A percentile compares a stretch with the other conserved stretches of the same genome.
Evolutionary conservation across 164 flowering plant genomes (phyloP).

Genomic region (Saururus chinensis): DNA sequence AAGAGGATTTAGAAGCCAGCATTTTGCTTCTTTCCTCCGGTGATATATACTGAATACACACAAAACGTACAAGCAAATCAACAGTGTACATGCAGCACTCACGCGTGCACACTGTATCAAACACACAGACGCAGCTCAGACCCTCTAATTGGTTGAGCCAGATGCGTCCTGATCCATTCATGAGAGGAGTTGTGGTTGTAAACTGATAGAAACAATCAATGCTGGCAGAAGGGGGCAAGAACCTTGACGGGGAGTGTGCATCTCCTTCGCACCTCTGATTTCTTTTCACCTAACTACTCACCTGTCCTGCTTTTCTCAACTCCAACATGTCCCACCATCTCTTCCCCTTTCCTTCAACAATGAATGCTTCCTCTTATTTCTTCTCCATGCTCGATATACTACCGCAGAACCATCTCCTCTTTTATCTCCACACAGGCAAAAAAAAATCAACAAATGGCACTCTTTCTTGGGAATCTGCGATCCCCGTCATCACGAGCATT

Average conservation of each 20-base stretch:
- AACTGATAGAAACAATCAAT: no score
- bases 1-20: background rate
- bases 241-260: no score
- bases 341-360: slow-evolving; percentile 4
- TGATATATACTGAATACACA: no score
- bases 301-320: no score
- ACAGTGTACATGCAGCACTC: no score
- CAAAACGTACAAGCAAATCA: no score
- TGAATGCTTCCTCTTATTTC: slow-evolving; percentile 45
- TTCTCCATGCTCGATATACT: slow-evolving; percentile 28
- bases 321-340: background rate
- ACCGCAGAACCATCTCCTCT: slow-evolving; percentile 4
- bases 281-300: background rate
- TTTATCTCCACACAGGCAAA: slow-evolving; percentile 14
- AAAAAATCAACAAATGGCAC: slow-evolving; percentile 26
- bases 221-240: no score
- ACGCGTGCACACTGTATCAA: no score
- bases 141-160: no score
- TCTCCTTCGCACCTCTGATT: background rate
- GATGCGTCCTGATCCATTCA: no score
- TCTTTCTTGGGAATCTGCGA: slow-evolving; percentile 90
- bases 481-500: slow-evolving; percentile 19
- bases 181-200: no score
- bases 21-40: background rate
- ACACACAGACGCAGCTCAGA: no score